phyloP scores from a whole-genome alignment of 2,329 filamentous ascomycete species.

The Penicillium glabrum region DNA sequence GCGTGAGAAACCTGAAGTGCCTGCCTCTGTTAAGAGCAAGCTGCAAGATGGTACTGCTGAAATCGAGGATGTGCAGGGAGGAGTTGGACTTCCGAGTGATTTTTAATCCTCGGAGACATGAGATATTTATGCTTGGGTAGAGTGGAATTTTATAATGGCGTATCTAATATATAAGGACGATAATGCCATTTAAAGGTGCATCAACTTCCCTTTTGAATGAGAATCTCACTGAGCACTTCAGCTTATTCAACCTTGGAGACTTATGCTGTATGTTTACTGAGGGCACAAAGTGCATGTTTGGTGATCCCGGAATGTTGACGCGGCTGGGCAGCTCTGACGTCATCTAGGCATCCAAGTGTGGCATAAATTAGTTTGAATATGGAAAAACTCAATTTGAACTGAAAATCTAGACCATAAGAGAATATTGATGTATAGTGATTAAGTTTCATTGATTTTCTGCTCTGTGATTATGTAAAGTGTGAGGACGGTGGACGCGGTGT shows the following conservation, averaged over 20 bases:
- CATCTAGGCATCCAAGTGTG: neutral
- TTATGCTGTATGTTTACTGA: too few species aligned
- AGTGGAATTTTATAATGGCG: neutral
- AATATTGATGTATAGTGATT: neutral
- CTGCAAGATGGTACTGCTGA: constrained; percentile 5
- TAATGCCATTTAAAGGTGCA: too few species aligned
- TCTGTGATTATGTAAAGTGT: neutral
- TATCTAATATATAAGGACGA: neutral
- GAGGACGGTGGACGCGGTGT: too few species aligned
- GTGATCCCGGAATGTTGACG: constrained; percentile 2
- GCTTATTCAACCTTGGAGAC: too few species aligned
- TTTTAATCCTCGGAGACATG: neutral
- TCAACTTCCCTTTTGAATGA: too few species aligned
- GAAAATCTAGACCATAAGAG: neutral
- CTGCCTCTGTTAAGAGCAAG: constrained; percentile 1
- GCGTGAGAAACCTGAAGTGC: constrained; percentile 5
- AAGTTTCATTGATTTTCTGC: too few species aligned
- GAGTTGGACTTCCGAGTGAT: neutral
- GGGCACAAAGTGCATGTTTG: neutral
- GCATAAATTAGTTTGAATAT: too few species aligned
- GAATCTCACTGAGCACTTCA: too few species aligned
- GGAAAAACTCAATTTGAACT: neutral
- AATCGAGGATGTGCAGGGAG: constrained; percentile 4
- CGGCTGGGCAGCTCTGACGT: neutral
- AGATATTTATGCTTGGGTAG: neutral